These are phyloP conservation scores for Talinum fruticosum DNA, from an alignment of 148 eudicot genomes.

Conservation along the genomic window DNA sequence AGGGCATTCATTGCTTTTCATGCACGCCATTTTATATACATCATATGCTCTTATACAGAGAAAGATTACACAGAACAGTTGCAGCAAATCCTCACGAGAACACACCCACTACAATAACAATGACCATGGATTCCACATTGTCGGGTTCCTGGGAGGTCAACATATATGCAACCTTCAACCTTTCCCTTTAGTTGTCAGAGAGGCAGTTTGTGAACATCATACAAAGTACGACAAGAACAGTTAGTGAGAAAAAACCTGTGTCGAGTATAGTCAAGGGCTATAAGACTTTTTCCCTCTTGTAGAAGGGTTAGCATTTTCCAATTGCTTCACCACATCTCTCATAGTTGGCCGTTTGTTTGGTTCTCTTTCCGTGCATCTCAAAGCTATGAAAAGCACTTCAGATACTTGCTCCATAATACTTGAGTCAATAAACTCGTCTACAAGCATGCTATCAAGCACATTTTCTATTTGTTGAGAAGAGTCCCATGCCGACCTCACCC, in stretches of 20 bases:
- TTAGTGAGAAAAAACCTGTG: constrained; percentile 1
- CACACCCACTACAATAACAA: not conserved
- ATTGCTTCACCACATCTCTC: constrained; percentile 70
- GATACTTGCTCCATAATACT: constrained; percentile 46
- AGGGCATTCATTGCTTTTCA: not conserved
- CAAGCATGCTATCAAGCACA: constrained; percentile 43
- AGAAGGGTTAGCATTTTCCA: constrained; percentile 32
- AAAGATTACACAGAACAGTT: not conserved
- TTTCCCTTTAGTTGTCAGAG: not conserved
- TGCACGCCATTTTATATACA: not conserved
- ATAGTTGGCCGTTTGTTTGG: constrained; percentile 59
- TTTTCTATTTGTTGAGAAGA: constrained; percentile 32
- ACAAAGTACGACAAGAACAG: not conserved
- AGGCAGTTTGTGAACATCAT: not conserved
- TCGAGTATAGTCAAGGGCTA: not conserved
- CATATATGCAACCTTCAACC: not conserved
- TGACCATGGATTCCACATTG: not conserved
- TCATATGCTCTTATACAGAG: not conserved
- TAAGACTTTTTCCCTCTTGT: constrained; percentile 23
- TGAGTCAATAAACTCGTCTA: constrained; percentile 47
- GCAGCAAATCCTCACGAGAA: not conserved
- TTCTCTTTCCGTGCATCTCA: constrained; percentile 62
- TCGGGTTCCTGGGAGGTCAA: not conserved
- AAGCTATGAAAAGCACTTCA: constrained; percentile 47
- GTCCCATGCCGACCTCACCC: constrained; percentile 48